Conservation (phyloP, 192 early-diverging fungal genomes). For the Backusella sp. region DNA sequence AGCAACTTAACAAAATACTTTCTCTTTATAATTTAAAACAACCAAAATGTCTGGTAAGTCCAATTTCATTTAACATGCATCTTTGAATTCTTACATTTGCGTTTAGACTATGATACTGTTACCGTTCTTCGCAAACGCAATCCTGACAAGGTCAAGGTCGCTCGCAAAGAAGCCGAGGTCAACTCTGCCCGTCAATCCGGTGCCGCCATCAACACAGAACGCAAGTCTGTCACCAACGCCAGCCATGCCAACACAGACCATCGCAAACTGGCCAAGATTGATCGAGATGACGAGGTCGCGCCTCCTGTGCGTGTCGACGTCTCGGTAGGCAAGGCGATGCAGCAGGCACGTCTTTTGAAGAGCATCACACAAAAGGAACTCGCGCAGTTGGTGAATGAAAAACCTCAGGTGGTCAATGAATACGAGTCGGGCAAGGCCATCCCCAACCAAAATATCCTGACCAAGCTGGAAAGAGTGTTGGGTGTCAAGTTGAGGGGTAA, state of each 20-base stretch:
- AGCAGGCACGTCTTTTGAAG: constrained; percentile 73
- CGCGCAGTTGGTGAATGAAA: constrained; percentile 87
- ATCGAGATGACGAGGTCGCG: constrained; percentile 80
- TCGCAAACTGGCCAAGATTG: constrained; percentile 78
- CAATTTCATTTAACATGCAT: too few species aligned
- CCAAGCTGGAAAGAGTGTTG: constrained; percentile 82
- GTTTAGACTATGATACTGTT: constrained; percentile 62
- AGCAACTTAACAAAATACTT: too few species aligned
- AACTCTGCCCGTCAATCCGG: constrained; percentile 69
- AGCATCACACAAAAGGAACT: constrained; percentile 86
- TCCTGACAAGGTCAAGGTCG: constrained; percentile 54
- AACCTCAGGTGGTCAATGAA: constrained; percentile 79
- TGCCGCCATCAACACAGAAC: constrained; percentile 68
- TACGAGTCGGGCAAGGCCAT: constrained; percentile 84
- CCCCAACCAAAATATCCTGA: constrained; percentile 88
- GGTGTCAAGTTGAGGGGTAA: constrained; percentile 86
- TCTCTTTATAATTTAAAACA: too few species aligned
- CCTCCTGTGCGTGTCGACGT: constrained; percentile 63
- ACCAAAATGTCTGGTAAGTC: too few species aligned
- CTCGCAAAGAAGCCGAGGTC: constrained; percentile 59
- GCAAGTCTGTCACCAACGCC: constrained; percentile 65
- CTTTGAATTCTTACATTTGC: too few species aligned
- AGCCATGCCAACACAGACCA: constrained; percentile 62
- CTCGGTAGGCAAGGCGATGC: constrained; percentile 78
- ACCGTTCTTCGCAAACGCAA: constrained; percentile 79